Percentiles rank a stretch among this genome's conserved stretches.
phyloP scores from a whole-genome alignment of 2,329 filamentous ascomycete genomes.

The Nannizziopsis arthrosporioides region DNA sequence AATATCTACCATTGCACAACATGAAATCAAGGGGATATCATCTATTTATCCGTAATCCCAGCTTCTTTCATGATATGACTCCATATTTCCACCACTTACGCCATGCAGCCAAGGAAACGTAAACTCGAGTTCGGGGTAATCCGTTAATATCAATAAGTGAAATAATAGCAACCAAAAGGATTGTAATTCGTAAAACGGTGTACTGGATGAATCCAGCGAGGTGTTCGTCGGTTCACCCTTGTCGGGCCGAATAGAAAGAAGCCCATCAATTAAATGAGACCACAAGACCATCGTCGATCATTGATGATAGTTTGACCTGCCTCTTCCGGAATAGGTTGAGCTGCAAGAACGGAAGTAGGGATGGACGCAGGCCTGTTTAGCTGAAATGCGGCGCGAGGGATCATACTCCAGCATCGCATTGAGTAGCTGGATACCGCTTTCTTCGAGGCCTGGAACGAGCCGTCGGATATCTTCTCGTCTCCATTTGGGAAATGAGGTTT shows the following conservation, averaged over 20 bases:
- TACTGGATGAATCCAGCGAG: background rate
- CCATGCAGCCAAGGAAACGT: constrained; percentile 3
- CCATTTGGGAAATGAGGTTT: constrained; percentile 87
- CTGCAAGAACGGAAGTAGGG: constrained; percentile 59
- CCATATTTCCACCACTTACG: constrained; percentile 8
- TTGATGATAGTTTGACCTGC: constrained; percentile 28
- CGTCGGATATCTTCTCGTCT: constrained; percentile 53
- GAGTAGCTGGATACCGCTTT: constrained; percentile 41
- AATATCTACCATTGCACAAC: background rate
- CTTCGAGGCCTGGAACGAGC: constrained; percentile 62
- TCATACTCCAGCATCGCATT: constrained; percentile 72
- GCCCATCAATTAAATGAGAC: no score
- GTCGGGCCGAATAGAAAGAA: no score
- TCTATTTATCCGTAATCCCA: constrained; percentile 1
- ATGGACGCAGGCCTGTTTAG: constrained; percentile 75
- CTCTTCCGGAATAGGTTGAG: constrained; percentile 38
- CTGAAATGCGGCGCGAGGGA: constrained; percentile 73
- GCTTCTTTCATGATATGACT: constrained; percentile 8
- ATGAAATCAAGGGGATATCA: background rate
- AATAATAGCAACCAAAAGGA: constrained; percentile 1
- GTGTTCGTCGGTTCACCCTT: background rate
- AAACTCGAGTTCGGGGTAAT: constrained; percentile 1
- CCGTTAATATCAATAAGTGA: constrained; percentile 1
- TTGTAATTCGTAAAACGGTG: constrained; percentile 1
- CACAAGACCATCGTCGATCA: constrained; percentile 20